Conservation (phyloP, 331 rosid species). For the Acacia concinna region DNA sequence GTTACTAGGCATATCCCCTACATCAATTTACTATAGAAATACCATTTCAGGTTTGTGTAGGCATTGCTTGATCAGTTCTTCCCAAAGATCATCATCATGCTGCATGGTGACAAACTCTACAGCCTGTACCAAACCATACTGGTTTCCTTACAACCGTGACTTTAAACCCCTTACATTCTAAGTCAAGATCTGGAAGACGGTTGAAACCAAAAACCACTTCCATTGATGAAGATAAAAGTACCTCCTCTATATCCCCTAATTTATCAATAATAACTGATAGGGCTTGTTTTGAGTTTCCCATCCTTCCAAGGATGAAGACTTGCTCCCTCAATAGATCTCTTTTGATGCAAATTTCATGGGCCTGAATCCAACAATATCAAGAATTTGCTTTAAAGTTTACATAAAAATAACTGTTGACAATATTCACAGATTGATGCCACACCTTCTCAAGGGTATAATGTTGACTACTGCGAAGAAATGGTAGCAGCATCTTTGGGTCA, state of each 20-base stretch:
- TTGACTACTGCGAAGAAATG: conserved; percentile 96
- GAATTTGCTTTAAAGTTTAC: conserved; percentile 26
- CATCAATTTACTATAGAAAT: conserved; percentile 24
- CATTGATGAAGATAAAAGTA: conserved; percentile 37
- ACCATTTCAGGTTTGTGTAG: conserved; percentile 99
- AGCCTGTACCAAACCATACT: conserved; percentile 58
- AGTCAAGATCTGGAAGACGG: conserved; percentile 20
- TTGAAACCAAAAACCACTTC: conserved; percentile 30
- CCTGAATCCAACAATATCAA: conserved; percentile 58
- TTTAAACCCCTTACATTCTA: conserved; percentile 19
- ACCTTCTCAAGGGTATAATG: conserved; percentile 98
- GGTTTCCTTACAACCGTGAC: background rate
- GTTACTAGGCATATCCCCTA: conserved; percentile 3
- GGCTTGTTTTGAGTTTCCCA: conserved; percentile 94
- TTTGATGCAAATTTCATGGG: conserved; percentile 74
- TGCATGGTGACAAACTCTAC: conserved; percentile 94
- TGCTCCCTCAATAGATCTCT: conserved; percentile 81
- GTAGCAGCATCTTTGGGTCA: conserved; percentile 89
- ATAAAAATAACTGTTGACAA: conserved; percentile 19
- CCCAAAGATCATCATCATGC: conserved; percentile 98
- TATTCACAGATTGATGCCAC: conserved; percentile 33
- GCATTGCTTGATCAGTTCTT: conserved; percentile 89
- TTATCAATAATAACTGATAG: conserved; percentile 78
- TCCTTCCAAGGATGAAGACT: conserved; percentile 94
- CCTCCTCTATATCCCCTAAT: conserved; percentile 96